Conservation (phyloP, 768 basidiomycete genomes). For the Phaeotremella fagi region DNA sequence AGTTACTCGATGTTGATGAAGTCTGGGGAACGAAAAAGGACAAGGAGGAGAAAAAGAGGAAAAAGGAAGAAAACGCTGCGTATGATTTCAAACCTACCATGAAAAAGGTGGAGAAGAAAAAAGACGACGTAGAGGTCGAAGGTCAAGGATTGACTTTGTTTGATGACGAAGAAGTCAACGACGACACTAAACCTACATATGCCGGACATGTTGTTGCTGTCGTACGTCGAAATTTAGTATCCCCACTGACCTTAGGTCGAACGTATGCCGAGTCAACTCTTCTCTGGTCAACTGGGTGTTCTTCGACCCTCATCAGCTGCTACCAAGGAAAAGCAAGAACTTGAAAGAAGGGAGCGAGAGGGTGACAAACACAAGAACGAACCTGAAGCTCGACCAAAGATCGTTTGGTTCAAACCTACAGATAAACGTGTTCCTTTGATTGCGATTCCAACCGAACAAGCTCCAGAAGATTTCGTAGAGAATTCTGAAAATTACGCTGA, state of each 20-base stretch:
- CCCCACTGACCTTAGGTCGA: slow-evolving; percentile 58
- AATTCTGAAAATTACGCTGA: slow-evolving; percentile 85
- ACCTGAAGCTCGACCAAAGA: slow-evolving; percentile 86
- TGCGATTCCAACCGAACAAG: slow-evolving; percentile 98
- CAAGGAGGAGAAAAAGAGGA: slow-evolving; percentile 99
- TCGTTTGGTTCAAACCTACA: slow-evolving; percentile 99
- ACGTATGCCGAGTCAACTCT: slow-evolving; percentile 96
- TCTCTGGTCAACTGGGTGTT: slow-evolving; percentile 92
- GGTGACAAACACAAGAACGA: slow-evolving; percentile 60
- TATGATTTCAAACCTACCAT: slow-evolving; percentile 71
- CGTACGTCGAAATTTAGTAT: slow-evolving; percentile 16
- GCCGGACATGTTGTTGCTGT: slow-evolving; percentile 99
- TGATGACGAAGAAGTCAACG: slow-evolving; percentile 98
- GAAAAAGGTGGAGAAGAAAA: slow-evolving; percentile 91
- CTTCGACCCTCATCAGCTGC: slow-evolving; percentile 93
- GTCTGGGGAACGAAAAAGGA: slow-evolving; percentile 96
- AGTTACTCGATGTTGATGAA: slow-evolving; percentile 94
- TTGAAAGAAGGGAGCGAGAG: slow-evolving; percentile 93
- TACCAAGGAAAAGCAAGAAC: slow-evolving; percentile 97
- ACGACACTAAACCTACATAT: slow-evolving; percentile 96
- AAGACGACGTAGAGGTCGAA: slow-evolving; percentile 99
- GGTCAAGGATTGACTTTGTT: slow-evolving; percentile 95
- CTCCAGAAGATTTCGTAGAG: slow-evolving; percentile 89
- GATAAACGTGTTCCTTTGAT: slow-evolving; percentile 98
- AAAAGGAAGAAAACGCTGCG: slow-evolving; percentile 98